A percentile compares a stretch with the other conserved stretches of the same genome.
These are phyloP conservation scores for Candida nanaspora DNA, from an alignment of 805 yeast genomes.

Conservation along the genomic window DNA sequence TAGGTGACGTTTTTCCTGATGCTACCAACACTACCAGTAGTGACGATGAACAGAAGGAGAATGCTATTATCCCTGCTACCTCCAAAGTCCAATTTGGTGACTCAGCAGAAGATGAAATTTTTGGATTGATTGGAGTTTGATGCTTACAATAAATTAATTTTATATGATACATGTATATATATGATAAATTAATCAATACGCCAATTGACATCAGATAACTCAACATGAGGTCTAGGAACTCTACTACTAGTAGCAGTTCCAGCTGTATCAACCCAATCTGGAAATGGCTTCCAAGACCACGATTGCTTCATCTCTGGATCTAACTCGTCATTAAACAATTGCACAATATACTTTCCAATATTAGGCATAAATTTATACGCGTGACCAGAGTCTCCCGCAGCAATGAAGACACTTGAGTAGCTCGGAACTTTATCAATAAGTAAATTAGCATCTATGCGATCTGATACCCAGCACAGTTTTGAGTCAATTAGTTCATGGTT, in stretches of 20 bases:
- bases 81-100: slow-evolving; percentile 23
- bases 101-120: slow-evolving; percentile 21
- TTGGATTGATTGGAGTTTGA: slow-evolving; percentile 6
- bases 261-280: slow-evolving; percentile 6
- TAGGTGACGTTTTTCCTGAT: slow-evolving; percentile 5
- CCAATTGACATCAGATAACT: slow-evolving; percentile 6
- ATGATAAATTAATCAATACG: not conserved
- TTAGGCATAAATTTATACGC: slow-evolving; percentile 35
- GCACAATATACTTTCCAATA: slow-evolving; percentile 30
- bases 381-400: slow-evolving; percentile 37
- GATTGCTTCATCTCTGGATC: slow-evolving; percentile 10
- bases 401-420: slow-evolving; percentile 23
- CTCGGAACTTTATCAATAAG: slow-evolving; percentile 28
- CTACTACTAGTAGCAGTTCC: slow-evolving; percentile 3
- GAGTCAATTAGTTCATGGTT: slow-evolving; percentile 7
- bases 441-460: slow-evolving; percentile 28
- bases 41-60: not conserved
- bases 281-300: slow-evolving; percentile 25
- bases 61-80: not conserved
- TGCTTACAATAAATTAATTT: too few species aligned
- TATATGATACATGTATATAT: not conserved
- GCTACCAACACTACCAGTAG: not conserved
- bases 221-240: slow-evolving; percentile 8
- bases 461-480: slow-evolving; percentile 17
- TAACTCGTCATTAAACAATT: slow-evolving; percentile 19